A percentile compares a stretch with the other conserved stretches of the same genome.
These are phyloP conservation scores for Macrotyloma uniflorum DNA, from an alignment of 306 rosid species.

Conservation along the genomic window DNA sequence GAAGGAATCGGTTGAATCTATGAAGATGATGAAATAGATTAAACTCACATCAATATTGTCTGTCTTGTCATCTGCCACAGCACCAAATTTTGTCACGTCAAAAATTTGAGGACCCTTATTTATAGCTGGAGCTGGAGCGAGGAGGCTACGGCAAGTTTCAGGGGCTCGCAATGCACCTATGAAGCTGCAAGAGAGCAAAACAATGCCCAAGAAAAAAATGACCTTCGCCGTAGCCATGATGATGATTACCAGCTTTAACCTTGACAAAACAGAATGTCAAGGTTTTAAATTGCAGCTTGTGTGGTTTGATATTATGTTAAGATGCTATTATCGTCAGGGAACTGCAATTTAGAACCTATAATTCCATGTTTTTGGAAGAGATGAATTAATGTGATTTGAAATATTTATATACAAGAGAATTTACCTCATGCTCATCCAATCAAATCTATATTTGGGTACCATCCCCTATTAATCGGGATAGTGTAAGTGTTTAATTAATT, in stretches of 20 bases:
- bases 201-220: constrained; percentile 32
- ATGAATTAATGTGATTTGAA: neutral
- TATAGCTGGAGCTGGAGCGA: neutral
- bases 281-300: constrained; percentile 32
- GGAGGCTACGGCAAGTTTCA: constrained; percentile 48
- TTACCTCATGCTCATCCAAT: neutral
- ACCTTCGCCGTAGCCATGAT: constrained; percentile 29
- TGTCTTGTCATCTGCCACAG: constrained; percentile 45
- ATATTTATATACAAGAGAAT: constrained; percentile 3
- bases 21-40: neutral
- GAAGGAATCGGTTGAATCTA: neutral
- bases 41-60: constrained; percentile 45
- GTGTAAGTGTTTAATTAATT: neutral
- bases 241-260: constrained; percentile 5
- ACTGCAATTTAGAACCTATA: constrained; percentile 33
- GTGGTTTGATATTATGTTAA: neutral
- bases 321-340: constrained; percentile 7
- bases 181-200: constrained; percentile 36
- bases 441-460: constrained; percentile 30
- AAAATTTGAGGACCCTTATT: constrained; percentile 31
- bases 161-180: constrained; percentile 30
- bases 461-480: constrained; percentile 10
- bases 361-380: neutral
- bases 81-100: constrained; percentile 56
- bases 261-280: neutral